These are phyloP conservation scores for Lentinula boryana DNA, from an alignment of 768 basidiomycete species.

Conservation along the genomic window DNA sequence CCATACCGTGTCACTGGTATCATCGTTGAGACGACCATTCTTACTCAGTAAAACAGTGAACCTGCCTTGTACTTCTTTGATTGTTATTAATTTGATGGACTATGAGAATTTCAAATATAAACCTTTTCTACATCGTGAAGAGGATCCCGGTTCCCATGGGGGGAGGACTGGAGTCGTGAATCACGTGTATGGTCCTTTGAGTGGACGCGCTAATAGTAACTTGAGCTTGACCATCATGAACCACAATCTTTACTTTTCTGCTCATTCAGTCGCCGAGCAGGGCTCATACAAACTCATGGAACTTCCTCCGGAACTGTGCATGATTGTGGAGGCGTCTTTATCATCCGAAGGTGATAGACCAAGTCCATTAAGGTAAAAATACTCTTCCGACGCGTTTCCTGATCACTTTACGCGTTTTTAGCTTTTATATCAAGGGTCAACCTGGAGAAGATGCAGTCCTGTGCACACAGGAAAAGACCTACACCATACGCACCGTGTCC, in stretches of 20 bases:
- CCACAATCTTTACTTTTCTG: constrained; percentile 47
- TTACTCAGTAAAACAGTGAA: constrained; percentile 27
- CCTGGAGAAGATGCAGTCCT: constrained; percentile 83
- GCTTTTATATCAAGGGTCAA: constrained; percentile 77
- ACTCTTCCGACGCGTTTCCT: constrained; percentile 7
- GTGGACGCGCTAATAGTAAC: background rate
- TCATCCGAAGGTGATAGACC: constrained; percentile 21
- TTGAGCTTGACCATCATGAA: constrained; percentile 18
- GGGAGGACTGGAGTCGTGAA: no score
- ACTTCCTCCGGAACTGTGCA: constrained; percentile 63
- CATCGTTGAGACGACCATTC: constrained; percentile 82
- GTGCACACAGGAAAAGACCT: constrained; percentile 80
- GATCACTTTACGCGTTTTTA: constrained; percentile 21
- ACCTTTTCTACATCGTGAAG: no score
- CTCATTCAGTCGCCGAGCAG: constrained; percentile 36
- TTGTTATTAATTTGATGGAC: background rate
- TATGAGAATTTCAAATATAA: background rate
- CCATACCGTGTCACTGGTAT: constrained; percentile 92
- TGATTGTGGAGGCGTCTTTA: constrained; percentile 48
- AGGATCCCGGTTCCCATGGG: no score
- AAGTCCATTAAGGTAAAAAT: constrained; percentile 11
- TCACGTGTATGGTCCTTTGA: no score
- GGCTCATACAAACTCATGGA: constrained; percentile 68
- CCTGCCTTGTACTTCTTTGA: constrained; percentile 28
- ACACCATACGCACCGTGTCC: constrained; percentile 74